Percentiles rank a stretch among this genome's conserved stretches.
These are phyloP conservation scores for Sedum album DNA, from an alignment of 164 flowering plant genomes.

Conservation along the genomic window DNA sequence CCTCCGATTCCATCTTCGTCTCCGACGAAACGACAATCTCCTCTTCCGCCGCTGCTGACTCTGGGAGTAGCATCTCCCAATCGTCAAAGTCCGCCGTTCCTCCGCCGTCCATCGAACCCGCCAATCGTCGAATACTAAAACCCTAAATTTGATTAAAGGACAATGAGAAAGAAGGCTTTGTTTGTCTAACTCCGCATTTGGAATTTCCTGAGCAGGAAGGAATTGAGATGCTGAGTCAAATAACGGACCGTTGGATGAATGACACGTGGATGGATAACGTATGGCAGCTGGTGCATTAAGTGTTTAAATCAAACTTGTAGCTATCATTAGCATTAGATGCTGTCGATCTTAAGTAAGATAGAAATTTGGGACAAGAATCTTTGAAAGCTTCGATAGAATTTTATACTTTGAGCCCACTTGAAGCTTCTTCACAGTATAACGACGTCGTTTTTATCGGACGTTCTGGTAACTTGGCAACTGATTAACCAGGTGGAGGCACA, in stretches of 20 bases:
- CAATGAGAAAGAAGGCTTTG: not conserved
- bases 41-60: not conserved
- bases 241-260: not conserved
- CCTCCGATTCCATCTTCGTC: too few species aligned
- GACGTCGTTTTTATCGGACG: not conserved
- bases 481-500: too few species aligned
- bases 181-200: not conserved
- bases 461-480: too few species aligned
- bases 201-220: not conserved
- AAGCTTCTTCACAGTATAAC: not conserved
- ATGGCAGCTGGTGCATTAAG: not conserved
- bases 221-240: not conserved
- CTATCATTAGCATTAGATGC: not conserved
- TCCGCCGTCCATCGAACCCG: not conserved
- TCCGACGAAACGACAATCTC: not conserved
- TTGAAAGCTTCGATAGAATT: not conserved
- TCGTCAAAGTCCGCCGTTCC: not conserved
- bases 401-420: too few species aligned
- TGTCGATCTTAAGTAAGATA: not conserved
- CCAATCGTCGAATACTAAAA: not conserved
- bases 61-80: not conserved
- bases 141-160: not conserved
- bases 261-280: conserved; percentile 3
- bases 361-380: not conserved
- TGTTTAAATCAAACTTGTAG: not conserved